Evolutionary conservation across 2,329 filamentous ascomycete species (phyloP), one percentile per base, ranked within the genome.

Genomic region (Lecanicillium sp.): DNA sequence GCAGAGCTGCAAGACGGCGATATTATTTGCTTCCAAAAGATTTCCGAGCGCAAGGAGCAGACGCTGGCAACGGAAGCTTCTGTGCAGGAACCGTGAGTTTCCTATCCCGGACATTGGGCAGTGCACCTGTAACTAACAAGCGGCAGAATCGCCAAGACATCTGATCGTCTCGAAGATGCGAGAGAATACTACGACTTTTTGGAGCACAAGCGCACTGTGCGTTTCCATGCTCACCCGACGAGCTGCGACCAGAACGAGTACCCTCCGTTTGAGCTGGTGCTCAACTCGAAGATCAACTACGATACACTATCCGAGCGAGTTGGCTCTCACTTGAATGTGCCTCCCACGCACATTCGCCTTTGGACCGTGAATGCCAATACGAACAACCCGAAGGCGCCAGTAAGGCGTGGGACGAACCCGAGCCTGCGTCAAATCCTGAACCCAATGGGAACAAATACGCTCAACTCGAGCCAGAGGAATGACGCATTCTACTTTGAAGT

Each of bases 1-100:
- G 92, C 92, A 2, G 94, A 98, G 59, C 84, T 98, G 17, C 90
- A 97, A 57, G 90, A 98, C 52, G 92, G 92, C 35, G 92, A 98
- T 55, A 94, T 98, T 49, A 79, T 98, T 41, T 95, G 89, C 56
- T 96, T 97, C 64, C 92, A 98, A 58, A 77, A 77, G 43, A 66
- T 73, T 18, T 63, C 57, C 2, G 73, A 77, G 33, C 61, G 61
- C 28, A 74, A 72, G 53, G 57, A 57, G 4, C 56, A 66, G 3
- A 49, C 52, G 29, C 47, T 51, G 6, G 25, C 48, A 3, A 33
- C 49, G 9, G 57, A 60, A 17, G 58, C 56, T 40, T 29, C 53
- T 13, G 40, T 40, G 14, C 56, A 55, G 41, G 60, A 64, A 41
- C 36, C 46, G 58, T 62, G 41, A 33, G 59, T 55, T 13, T 10